These are phyloP conservation scores for Cardiospermum halicacabum DNA, from an alignment of 345 rosid species.

Conservation along the genomic window DNA sequence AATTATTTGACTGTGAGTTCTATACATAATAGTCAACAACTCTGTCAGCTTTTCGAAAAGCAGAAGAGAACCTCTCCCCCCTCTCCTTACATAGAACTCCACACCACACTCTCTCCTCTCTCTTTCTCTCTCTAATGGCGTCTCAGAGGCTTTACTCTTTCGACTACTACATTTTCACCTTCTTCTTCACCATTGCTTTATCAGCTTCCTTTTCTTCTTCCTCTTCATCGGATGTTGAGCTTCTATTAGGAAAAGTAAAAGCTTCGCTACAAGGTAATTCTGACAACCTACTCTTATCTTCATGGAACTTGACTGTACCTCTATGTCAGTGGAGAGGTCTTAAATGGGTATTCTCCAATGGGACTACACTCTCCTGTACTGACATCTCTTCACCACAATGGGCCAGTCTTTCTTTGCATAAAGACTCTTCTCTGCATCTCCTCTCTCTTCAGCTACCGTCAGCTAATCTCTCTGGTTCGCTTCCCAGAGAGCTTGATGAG, in stretches of 20 bases:
- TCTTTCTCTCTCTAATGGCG: conserved; percentile 45
- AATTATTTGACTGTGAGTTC: conserved; percentile 25
- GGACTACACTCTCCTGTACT: conserved; percentile 50
- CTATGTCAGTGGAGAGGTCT: conserved; percentile 98
- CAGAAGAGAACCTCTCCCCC: conserved; percentile 19
- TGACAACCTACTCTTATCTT: conserved; percentile 78
- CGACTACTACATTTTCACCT: conserved; percentile 32
- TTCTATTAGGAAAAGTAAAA: conserved; percentile 66
- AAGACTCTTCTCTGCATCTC: conserved; percentile 74
- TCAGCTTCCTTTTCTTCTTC: conserved; percentile 27
- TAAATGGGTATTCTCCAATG: conserved; percentile 80
- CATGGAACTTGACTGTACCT: conserved; percentile 88
- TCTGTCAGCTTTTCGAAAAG: conserved; percentile 48
- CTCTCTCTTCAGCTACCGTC: conserved; percentile 86
- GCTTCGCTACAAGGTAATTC: conserved; percentile 69
- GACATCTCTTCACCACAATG: conserved; percentile 63
- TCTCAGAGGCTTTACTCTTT: conserved; percentile 31
- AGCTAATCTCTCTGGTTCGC: conserved; percentile 87
- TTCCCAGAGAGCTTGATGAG: conserved; percentile 87
- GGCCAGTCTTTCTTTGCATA: conserved; percentile 61
- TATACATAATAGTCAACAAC: conserved; percentile 46
- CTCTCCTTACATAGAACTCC: conserved; percentile 30
- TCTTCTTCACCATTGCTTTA: conserved; percentile 21
- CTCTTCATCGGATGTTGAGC: conserved; percentile 63
- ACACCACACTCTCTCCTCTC: conserved; percentile 8